Percentiles rank a stretch among this genome's conserved stretches.
Evolutionary conservation across 306 rosid species (phyloP).

Genomic region (Heteromeles arbutifolia): DNA sequence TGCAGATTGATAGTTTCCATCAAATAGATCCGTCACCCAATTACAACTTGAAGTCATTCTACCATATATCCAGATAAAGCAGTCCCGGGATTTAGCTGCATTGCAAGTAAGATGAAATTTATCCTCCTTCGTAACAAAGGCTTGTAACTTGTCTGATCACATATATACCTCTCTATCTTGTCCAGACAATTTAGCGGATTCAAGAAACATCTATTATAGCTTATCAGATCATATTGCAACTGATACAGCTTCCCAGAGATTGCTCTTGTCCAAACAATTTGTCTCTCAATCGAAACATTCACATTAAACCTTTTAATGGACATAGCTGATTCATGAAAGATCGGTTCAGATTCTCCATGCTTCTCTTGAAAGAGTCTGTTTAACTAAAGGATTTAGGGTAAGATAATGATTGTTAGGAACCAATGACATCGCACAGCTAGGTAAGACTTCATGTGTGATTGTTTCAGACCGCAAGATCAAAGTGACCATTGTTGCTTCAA

Average conservation of each 20-base stretch:
- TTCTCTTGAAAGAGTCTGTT: not conserved
- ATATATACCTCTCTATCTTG: not conserved
- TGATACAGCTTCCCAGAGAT: not conserved
- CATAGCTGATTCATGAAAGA: not conserved
- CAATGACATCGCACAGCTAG: not conserved
- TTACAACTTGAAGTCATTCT: not conserved
- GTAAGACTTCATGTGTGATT: not conserved
- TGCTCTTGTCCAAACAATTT: not conserved
- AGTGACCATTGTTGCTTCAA: conserved; percentile 1
- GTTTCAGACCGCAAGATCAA: not conserved
- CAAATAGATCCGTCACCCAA: not conserved
- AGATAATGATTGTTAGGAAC: not conserved
- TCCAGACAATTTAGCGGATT: not conserved
- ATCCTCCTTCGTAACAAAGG: not conserved
- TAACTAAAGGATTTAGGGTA: not conserved
- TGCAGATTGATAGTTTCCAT: not conserved
- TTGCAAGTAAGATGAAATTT: not conserved
- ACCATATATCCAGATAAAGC: not conserved
- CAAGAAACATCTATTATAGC: not conserved
- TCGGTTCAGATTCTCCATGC: not conserved
- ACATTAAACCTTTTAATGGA: not conserved
- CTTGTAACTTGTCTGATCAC: not conserved
- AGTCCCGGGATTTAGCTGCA: not conserved
- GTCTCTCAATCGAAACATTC: not conserved
- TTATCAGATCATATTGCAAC: not conserved